Evolutionary conservation across 2,329 filamentous ascomycete genomes (phyloP).

Genomic region (Alternaria brassicicola): DNA sequence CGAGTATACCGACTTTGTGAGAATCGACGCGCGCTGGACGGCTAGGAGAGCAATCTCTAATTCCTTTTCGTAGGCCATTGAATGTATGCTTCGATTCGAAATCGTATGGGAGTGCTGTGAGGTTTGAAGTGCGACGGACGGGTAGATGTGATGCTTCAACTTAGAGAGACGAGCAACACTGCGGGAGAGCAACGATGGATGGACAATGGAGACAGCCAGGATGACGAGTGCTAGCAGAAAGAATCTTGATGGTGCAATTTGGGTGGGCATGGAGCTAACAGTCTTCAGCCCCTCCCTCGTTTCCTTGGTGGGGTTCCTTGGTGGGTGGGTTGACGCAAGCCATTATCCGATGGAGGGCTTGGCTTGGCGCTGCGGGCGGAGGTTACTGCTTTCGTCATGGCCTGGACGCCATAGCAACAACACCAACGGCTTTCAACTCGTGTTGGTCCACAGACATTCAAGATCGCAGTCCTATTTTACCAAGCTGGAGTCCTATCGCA

Average conservation of each 20-base stretch:
- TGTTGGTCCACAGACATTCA: background rate
- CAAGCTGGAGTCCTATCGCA: background rate
- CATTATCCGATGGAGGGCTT: background rate
- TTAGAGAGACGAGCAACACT: slow-evolving; percentile 37
- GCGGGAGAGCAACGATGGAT: slow-evolving; percentile 37
- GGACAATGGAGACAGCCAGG: slow-evolving; percentile 41
- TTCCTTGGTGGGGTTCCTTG: slow-evolving; percentile 22
- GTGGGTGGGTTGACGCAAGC: slow-evolving; percentile 18
- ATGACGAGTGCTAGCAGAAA: slow-evolving; percentile 41
- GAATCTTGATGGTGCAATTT: slow-evolving; percentile 36
- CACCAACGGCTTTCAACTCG: slow-evolving; percentile 8
- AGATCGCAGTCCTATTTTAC: background rate
- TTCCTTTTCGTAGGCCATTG: slow-evolving; percentile 71
- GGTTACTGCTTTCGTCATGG: slow-evolving; percentile 24
- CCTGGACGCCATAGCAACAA: slow-evolving; percentile 26
- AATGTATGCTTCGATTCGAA: slow-evolving; percentile 28
- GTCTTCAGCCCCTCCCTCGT: slow-evolving; percentile 22
- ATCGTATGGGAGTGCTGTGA: slow-evolving; percentile 14
- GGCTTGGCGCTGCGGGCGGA: slow-evolving; percentile 25
- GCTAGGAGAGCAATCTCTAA: slow-evolving; percentile 84
- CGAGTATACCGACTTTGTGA: slow-evolving; percentile 79
- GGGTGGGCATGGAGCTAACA: slow-evolving; percentile 32
- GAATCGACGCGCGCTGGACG: slow-evolving; percentile 79
- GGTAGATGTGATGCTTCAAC: slow-evolving; percentile 39
- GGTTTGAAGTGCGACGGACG: slow-evolving; percentile 28